Base-by-base conservation (phyloP, 2,329 filamentous ascomycete species). In the Elsinoe australis region DNA sequence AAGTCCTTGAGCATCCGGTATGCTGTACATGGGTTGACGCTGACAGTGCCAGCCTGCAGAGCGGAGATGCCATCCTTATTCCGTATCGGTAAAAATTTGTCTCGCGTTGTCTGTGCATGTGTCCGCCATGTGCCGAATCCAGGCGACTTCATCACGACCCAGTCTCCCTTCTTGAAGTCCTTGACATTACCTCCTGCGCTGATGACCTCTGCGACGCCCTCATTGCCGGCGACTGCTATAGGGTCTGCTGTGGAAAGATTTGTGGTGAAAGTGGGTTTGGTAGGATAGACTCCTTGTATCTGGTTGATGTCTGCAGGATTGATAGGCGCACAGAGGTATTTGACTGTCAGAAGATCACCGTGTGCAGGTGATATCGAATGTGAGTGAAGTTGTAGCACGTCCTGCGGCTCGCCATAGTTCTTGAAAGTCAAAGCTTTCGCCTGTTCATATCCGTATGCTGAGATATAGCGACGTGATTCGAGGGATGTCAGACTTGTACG, bases 221-320 rank as follows among this genome's bases (percentile, higher is more conserved):
- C 94, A 63, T 95, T 96, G 19, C 88, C 88, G 1, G 80, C 84
- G 1, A 92, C 78, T 1, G 87, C 86, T 5, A 84, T 79, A 2
- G 89, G 87, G 18, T 80, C 72, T 1, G 79, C 56, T 0, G 89
- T 95, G 49, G 88, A 85, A 48, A 98, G 79, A 1, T 79, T 67
- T 4, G 80, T 82, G 14, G 79, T 82, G 67, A 94, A 89, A 35
- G 76, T 71, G 0, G 89, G 88, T 63, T 87, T 87, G 36, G 81
- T 81, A 53, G 90, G 90, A 70, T 98, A 98, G 3, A 90, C 88
- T 55, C 92, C 92, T 72, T 98, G 92, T 60, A 98, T 86, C 60
- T 90, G 90, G 73, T 98, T 98, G 67, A 98, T 86, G 69, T 98
- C 92, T 61, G 92, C 89, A 18, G 92, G 92, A 71, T 98, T 98